Evolutionary conservation across 129 eudicot genomes (phyloP), one percentile per base, ranked within the genome.

Genomic region (Solidago caesia): DNA sequence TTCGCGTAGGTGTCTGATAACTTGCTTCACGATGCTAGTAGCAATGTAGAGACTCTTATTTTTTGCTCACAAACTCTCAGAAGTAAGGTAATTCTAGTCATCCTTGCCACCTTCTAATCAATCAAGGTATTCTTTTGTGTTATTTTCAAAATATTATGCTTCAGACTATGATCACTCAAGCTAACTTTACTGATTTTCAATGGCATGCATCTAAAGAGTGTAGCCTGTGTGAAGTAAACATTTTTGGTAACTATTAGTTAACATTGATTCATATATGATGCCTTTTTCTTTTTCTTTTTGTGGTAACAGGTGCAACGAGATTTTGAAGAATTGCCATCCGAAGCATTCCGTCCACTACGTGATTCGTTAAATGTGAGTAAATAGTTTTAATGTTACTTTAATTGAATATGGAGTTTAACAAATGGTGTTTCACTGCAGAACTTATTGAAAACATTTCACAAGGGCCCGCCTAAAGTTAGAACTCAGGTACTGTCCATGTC

Each of bases 381-480:
- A 62, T 55, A 29, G 25, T 44, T 64, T 4, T 67, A 71, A 42
- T 7, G 68, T 71, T 71, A 56, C 41, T 11, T 45, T 49, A 55
- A 53, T 70, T 33, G n/a, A 81, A 67, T 41, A 12, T 75, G 33
- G 45, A 33, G 70, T 75, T 72, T 79, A 27, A 65, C 21, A 56
- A 13, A 5, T 65, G 47, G 56, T 64, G 56, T 75, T 76, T 77
- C 62, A 64, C 62, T 87, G 87, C 89, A 95, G 99, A 87, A 81
- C 80, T 85, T 95, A 71, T 81, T 95, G 77, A 95, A 91, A 73
- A 85, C 86, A 72, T 91, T 95, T 81, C 96, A 89, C 84, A 88
- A 84, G 78, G 99, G 99, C 63, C 96, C 97, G 33, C 99, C 97
- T 55, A 95, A 89, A 89, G 99, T 95, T 80, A 85, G 99, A 88